Evolutionary conservation across 768 basidiomycete species (phyloP).

Genomic region (Mrakia blollopis): DNA sequence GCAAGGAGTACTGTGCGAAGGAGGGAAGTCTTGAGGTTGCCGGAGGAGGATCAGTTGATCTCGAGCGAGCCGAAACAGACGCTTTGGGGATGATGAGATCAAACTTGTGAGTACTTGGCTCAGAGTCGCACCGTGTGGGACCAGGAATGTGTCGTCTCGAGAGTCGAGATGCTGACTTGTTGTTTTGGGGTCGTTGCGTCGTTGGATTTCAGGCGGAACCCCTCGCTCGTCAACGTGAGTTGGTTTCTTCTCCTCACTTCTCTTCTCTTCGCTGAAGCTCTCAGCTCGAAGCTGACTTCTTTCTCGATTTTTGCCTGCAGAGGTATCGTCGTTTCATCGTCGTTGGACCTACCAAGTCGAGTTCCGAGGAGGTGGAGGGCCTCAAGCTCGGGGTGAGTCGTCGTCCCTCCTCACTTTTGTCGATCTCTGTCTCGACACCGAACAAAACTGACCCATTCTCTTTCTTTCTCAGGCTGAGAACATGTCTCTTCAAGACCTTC

Average conservation of each 20-base stretch:
- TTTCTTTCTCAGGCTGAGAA: neutral
- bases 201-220: neutral
- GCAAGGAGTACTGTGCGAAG: neutral
- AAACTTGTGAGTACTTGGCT: neutral
- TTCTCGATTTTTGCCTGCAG: neutral
- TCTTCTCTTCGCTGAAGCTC: neutral
- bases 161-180: neutral
- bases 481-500: neutral
- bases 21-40: neutral
- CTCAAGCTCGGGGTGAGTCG: neutral
- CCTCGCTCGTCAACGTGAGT: neutral
- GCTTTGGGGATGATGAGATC: neutral
- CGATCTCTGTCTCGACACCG: neutral
- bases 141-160: too few species aligned
- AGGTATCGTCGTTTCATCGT: constrained; percentile 3
- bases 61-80: neutral
- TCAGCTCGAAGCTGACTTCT: neutral
- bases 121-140: too few species aligned
- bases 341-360: neutral
- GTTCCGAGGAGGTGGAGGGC: neutral
- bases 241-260: neutral
- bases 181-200: neutral
- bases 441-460: neutral
- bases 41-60: neutral
- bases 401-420: neutral